Conservation (phyloP, 2,329 filamentous ascomycete species). For the Huntiella savannae region DNA sequence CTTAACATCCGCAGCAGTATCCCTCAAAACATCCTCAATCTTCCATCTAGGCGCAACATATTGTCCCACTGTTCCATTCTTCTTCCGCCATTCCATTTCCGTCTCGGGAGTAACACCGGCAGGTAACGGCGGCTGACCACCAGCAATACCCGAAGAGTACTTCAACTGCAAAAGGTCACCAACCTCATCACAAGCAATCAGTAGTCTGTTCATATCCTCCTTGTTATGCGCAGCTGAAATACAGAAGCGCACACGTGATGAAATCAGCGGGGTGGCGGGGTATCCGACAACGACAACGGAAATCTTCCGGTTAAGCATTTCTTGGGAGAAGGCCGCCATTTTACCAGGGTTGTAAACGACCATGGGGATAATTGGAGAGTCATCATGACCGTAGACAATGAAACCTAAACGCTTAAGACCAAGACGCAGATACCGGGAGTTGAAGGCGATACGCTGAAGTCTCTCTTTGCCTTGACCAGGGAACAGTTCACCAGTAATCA, state of each 20-base stretch:
- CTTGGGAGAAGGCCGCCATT: slow-evolving; percentile 94
- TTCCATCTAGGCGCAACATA: slow-evolving; percentile 63
- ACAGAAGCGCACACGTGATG: slow-evolving; percentile 87
- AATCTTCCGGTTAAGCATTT: slow-evolving; percentile 96
- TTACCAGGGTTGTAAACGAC: slow-evolving; percentile 97
- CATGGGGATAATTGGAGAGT: slow-evolving; percentile 89
- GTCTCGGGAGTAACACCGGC: slow-evolving; percentile 53
- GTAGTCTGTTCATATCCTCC: slow-evolving; percentile 80
- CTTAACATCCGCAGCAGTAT: slow-evolving; percentile 60
- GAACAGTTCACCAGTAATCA: slow-evolving; percentile 73
- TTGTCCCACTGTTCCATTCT: slow-evolving; percentile 49
- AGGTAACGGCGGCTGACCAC: slow-evolving; percentile 59
- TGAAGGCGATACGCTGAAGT: slow-evolving; percentile 89
- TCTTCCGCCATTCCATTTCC: slow-evolving; percentile 47
- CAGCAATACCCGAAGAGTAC: slow-evolving; percentile 89
- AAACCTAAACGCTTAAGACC: slow-evolving; percentile 91
- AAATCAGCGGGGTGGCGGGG: slow-evolving; percentile 86
- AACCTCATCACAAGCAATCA: slow-evolving; percentile 80
- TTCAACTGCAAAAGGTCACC: slow-evolving; percentile 86
- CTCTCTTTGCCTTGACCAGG: slow-evolving; percentile 92
- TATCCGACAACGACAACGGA: slow-evolving; percentile 95
- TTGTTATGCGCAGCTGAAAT: slow-evolving; percentile 94
- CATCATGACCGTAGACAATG: slow-evolving; percentile 93
- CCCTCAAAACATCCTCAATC: slow-evolving; percentile 61
- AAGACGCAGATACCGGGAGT: slow-evolving; percentile 92